These are phyloP conservation scores for Collybiopsis confluens DNA, from an alignment of 768 basidiomycete species.

Conservation along the genomic window DNA sequence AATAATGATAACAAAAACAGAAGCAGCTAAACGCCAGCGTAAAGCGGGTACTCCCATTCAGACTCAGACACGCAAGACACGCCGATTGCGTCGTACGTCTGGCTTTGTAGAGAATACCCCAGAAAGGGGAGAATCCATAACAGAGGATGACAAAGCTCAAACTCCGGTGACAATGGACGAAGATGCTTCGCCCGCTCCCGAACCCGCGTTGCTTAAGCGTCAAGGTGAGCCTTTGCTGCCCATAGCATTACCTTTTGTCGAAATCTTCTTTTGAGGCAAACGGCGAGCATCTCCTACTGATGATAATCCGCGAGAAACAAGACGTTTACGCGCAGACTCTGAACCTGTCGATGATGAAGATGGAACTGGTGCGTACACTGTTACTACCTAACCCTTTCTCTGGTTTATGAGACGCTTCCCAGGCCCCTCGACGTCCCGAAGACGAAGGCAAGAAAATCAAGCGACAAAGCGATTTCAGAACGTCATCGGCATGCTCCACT, in stretches of 20 bases:
- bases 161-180: background rate
- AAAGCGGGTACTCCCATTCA: conserved; percentile 2
- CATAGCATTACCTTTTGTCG: background rate
- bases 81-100: conserved; percentile 1
- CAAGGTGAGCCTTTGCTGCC: background rate
- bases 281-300: conserved; percentile 59
- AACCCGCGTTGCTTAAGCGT: background rate
- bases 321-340: conserved; percentile 50
- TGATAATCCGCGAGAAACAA: conserved; percentile 40
- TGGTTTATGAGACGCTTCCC: conserved; percentile 18
- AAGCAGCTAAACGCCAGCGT: conserved; percentile 2
- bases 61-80: background rate
- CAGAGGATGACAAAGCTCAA: background rate
- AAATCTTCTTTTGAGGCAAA: conserved; percentile 41
- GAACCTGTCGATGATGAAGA: conserved; percentile 67
- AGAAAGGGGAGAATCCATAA: background rate
- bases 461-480: conserved; percentile 75
- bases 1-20: background rate
- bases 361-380: conserved; percentile 40
- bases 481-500: conserved; percentile 76
- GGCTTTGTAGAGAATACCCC: background rate
- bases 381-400: background rate
- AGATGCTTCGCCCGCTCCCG: conserved; percentile 3
- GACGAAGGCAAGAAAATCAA: conserved; percentile 42
- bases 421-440: conserved; percentile 24